Base-by-base conservation (phyloP, 352 stramenopile species). In the Elongisporangium undulatum region DNA sequence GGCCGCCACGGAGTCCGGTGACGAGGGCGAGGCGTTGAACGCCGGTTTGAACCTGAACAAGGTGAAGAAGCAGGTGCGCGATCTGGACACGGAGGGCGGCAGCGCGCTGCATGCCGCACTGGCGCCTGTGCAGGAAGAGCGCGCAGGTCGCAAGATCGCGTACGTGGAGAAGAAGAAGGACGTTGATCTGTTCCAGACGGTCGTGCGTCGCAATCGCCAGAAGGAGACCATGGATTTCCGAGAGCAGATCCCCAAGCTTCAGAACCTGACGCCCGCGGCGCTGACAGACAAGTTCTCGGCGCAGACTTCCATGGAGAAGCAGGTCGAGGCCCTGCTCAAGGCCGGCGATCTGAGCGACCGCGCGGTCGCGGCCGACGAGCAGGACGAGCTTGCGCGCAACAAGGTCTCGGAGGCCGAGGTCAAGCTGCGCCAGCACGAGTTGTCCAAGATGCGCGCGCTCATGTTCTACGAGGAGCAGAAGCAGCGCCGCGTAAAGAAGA, bases 391-490 rank as follows among this genome's bases (percentile, higher is more conserved):
- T 12, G 68, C 74, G 9, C 80, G 77, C 17, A 93, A 93, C 55
- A 79, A 78, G 7, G 73, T 96, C 20, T 86, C 83, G 26, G 66
- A 66, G 0, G 78, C 85, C n/a, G 85, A 98, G 26, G 87, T 97
- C 49, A 67, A 81, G 56, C 76, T 80, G 49, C 87, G 92, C 4
- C 89, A 97, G 61, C 83, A 85, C 41, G 94, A 99, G 68, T 74
- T 99, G 24, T 82, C 95, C 2, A 98, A 98, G 71, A 93, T 99
- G 74, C 87, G 96, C 49, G 87, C 95, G 56, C 78, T 99, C 49
- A 87, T 99, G 68, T 99, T 99, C 63, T 99, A 99, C 74, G 92
- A 99, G 50, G 97, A 99, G 75, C 92, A 98, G 74, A 99, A 99
- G 70, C 73, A 91, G 53, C 92, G 97, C 66, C 95, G 97, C 29